Conservation (phyloP, 257 asterid genomes). For the Eucommia ulmoides region DNA sequence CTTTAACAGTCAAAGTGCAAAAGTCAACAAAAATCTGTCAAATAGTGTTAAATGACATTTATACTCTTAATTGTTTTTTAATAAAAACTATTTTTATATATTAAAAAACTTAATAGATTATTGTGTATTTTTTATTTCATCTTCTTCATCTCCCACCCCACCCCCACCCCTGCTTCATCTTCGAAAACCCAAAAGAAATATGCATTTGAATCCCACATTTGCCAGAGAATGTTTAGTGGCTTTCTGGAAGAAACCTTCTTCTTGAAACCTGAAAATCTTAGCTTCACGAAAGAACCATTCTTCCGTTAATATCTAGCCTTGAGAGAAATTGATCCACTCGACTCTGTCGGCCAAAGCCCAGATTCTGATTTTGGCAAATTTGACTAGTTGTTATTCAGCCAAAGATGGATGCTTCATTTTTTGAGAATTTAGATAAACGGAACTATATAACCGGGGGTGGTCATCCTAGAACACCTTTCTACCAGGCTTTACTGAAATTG, state of each 20-base stretch:
- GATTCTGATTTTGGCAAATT: conserved; percentile 68
- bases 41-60: no score
- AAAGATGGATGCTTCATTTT: conserved; percentile 92
- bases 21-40: no score
- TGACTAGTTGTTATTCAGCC: conserved; percentile 63
- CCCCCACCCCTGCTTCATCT: no score
- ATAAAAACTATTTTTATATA: no score
- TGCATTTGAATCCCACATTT: conserved; percentile 91
- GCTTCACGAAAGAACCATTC: conserved; percentile 30
- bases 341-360: conserved; percentile 65
- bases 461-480: conserved; percentile 91
- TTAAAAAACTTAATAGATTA: no score
- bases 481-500: conserved; percentile 86
- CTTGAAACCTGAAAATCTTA: conserved; percentile 28
- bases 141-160: no score
- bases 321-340: conserved; percentile 79
- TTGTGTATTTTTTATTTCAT: no score
- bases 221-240: conserved; percentile 86
- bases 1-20: no score
- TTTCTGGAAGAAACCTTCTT: conserved; percentile 76
- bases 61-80: no score
- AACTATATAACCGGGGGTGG: conserved; percentile 66
- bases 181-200: conserved; percentile 93
- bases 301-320: conserved; percentile 61
- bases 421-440: conserved; percentile 81